Evolutionary conservation across 208 protist species (phyloP), one percentile per base, ranked within the genome.

Genomic region (Trypanosoma boissoni): DNA sequence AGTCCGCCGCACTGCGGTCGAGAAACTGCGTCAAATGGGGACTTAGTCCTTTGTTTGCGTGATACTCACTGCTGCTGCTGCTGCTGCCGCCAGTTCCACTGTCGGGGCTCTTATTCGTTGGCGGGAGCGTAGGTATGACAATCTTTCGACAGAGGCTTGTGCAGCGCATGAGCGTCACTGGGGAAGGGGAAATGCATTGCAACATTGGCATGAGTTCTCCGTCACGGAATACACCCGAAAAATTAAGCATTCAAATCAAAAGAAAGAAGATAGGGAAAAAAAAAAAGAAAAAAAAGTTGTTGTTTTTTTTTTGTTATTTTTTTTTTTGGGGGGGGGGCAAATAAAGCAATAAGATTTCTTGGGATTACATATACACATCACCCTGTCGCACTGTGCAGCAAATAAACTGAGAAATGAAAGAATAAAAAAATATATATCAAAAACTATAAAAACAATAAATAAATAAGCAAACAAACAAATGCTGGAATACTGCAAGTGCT

Each of bases 111-210:
- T 24, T 12, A 34, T 27, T 18, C 8, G 4, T 32, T 3, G 49
- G n/a, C 18, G 65, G 50, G 6, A 86, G 61, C 2, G 48, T 66
- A 1, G 83, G 83, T 24, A 91, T 81, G 12, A 91, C 66, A 32
- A 91, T 82, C n/a, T 73, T 74, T 28, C 45, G 56, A 5, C 52
- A 51, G 24, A 48, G n/a, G 10, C 60, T 46, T 8, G 80, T 62
- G 10, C 3, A 28, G 46, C 43, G 21, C 32, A 69, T 32, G 12
- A 16, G 34, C 12, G 12, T 6, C 12, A 39, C 6, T 39, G 12
- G 8, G 34, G 34, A 6, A 12, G 34, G 6, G 34, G 34, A n/a
- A n/a, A n/a, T n/a, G n/a, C n/a, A n/a, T n/a, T n/a, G n/a, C n/a
- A n/a, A n/a, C n/a, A n/a, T n/a, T n/a, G n/a, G n/a, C n/a, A n/a